Conservation (phyloP, 306 rosid species). For the Biancaea sappan region DNA sequence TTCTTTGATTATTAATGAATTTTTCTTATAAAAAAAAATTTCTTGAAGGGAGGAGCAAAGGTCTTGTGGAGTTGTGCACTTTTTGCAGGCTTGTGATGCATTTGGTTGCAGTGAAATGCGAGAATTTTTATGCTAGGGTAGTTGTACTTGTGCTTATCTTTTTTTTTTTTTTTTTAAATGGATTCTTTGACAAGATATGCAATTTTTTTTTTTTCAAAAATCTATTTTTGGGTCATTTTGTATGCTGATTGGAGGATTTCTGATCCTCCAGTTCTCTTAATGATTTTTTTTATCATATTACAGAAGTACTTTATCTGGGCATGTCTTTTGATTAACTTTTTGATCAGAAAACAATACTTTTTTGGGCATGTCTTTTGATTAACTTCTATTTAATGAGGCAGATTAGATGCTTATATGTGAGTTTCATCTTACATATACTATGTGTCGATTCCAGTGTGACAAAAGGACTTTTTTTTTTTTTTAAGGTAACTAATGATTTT, state of each 20-base stretch:
- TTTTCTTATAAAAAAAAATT: no score
- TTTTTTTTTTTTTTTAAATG: not conserved
- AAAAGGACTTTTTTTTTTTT: not conserved
- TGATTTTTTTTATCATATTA: not conserved
- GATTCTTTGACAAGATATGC: no score
- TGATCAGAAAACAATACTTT: not conserved
- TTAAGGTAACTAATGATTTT: not conserved
- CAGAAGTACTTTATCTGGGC: not conserved
- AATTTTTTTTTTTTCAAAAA: no score
- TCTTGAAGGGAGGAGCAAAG: slow-evolving; percentile 9
- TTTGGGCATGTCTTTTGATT: not conserved
- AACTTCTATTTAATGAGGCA: not conserved
- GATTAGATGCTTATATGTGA: not conserved
- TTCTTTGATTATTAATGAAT: no score
- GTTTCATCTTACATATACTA: not conserved
- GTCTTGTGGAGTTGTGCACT: not conserved
- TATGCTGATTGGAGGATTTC: slow-evolving; percentile 6
- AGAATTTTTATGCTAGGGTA: not conserved
- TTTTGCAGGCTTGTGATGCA: slow-evolving; percentile 7
- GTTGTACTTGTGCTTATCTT: not conserved
- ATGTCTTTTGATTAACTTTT: not conserved
- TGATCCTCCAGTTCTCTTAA: not conserved
- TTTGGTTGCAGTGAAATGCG: slow-evolving; percentile 1
- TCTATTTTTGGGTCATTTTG: not conserved
- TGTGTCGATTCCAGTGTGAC: not conserved